A percentile compares a stretch with the other conserved stretches of the same genome.
Evolutionary conservation across 108 stramenopile species (phyloP).

Genomic region (Pseudonitzschia delicatissima): DNA sequence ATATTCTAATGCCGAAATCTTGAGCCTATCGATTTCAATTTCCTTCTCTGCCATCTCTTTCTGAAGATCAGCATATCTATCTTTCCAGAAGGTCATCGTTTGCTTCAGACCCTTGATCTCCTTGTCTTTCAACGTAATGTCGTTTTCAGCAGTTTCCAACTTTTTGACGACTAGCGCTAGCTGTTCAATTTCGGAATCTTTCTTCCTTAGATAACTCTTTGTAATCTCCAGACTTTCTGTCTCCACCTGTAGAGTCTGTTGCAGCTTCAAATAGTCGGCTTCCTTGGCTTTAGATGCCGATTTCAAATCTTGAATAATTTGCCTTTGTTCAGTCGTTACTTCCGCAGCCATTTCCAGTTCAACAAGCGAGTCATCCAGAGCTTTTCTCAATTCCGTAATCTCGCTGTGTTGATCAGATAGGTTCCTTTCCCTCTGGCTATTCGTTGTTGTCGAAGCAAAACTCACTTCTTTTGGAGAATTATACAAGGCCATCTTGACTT

Average conservation of each 20-base stretch:
- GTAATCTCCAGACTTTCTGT: constrained; percentile 4
- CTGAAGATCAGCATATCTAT: not conserved
- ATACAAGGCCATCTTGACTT: not conserved
- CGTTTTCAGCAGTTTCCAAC: not conserved
- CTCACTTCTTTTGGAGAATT: not conserved
- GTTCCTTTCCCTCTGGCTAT: not conserved
- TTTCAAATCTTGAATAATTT: not conserved
- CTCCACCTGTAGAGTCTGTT: not conserved
- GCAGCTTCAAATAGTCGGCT: not conserved
- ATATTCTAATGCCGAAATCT: not conserved
- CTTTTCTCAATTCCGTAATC: not conserved
- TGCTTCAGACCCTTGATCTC: constrained; percentile 5
- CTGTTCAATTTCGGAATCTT: not conserved
- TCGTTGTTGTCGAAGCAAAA: not conserved
- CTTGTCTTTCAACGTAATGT: not conserved
- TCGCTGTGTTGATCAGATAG: not conserved
- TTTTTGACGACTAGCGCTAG: not conserved
- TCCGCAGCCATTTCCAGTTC: constrained; percentile 7
- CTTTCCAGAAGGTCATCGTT: not conserved
- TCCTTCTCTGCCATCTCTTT: not conserved
- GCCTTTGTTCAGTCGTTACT: constrained; percentile 7
- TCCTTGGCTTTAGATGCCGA: not conserved
- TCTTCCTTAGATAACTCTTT: not conserved
- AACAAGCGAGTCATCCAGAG: constrained; percentile 7
- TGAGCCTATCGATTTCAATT: not conserved